Evolutionary conservation across 1,139 yeast genomes (phyloP).

Genomic region (Blastobotrys capitulatus): DNA sequence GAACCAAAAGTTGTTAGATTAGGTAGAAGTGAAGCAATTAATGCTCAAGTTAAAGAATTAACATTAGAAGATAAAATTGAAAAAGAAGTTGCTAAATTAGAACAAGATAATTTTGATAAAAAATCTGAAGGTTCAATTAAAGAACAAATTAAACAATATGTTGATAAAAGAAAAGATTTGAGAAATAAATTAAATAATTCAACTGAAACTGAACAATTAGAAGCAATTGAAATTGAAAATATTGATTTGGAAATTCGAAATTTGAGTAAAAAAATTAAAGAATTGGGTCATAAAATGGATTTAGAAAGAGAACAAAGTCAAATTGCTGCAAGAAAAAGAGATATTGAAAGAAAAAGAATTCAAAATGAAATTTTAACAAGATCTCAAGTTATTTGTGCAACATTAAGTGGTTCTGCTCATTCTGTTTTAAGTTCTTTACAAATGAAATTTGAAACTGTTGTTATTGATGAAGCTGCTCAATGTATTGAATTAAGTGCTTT

Average conservation of each 20-base stretch:
- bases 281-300: constrained; percentile 66
- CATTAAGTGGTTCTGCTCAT: constrained; percentile 93
- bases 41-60: constrained; percentile 72
- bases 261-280: constrained; percentile 56
- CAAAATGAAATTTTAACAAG: constrained; percentile 67
- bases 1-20: constrained; percentile 77
- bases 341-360: constrained; percentile 66
- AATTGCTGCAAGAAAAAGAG: constrained; percentile 66
- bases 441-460: constrained; percentile 82
- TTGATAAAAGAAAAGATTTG: constrained; percentile 47
- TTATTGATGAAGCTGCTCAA: constrained; percentile 97
- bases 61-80: constrained; percentile 88
- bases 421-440: constrained; percentile 72
- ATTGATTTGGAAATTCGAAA: constrained; percentile 37
- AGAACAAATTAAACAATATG: constrained; percentile 47
- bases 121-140: constrained; percentile 44
- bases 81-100: constrained; percentile 46
- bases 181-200: constrained; percentile 36
- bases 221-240: constrained; percentile 22
- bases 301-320: constrained; percentile 63
- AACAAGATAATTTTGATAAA: constrained; percentile 33
- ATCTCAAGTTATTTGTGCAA: constrained; percentile 89
- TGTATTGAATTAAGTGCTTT: constrained; percentile 90
- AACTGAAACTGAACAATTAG: constrained; percentile 22
- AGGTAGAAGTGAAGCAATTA: constrained; percentile 87